Base-by-base conservation (phyloP, 1,284 basidiomycete genomes). In the Wolfiporia cocos region DNA sequence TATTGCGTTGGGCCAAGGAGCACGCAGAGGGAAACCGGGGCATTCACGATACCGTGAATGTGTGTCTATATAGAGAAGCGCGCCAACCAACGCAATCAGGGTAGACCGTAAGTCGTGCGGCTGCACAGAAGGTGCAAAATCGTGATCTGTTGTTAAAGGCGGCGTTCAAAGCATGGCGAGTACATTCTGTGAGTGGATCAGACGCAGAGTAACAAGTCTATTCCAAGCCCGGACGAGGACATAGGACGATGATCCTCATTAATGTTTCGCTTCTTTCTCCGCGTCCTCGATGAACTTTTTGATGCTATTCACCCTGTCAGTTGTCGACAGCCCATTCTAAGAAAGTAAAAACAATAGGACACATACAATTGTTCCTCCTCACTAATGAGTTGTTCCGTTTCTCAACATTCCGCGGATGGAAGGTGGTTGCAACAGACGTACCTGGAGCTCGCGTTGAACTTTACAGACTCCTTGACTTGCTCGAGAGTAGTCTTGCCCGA, bases 291-390 rank as follows among this genome's bases (percentile, higher is more conserved):
- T 73, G 59, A 86, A 89, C 41, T 78, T 77, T 62, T 73, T 71
- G 67, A 89, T 86, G 61, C 85, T 88, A 68, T 69, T 55, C 49
- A 70, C 60, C 68, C 68, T 74, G 59, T 65, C 56, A 64, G 65
- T 67, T 57, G 59, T 53, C 54, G 52, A 61, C 55, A 60, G 53
- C 53, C 48, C 53, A 56, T 49, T 51, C 48, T 45, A 26, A 37
- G 26, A 30, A 34, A 34, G 33, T 33, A 37, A 43, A 42, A 48
- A 18, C 39, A 24, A 41, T 38, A 15, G 40, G 37, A 40, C 46
- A 78, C 81, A 64, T 67, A 85, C 84, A 86, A 85, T 51, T 76
- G 66, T 58, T 82, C 81, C 57, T 84, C 81, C 60, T 85, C 81
- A 47, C 78, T 82, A 52, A 17, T 55, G 42, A 43, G 22, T 50